Conservation (phyloP, 2,329 filamentous ascomycete genomes). For the Cercospora canescens region DNA sequence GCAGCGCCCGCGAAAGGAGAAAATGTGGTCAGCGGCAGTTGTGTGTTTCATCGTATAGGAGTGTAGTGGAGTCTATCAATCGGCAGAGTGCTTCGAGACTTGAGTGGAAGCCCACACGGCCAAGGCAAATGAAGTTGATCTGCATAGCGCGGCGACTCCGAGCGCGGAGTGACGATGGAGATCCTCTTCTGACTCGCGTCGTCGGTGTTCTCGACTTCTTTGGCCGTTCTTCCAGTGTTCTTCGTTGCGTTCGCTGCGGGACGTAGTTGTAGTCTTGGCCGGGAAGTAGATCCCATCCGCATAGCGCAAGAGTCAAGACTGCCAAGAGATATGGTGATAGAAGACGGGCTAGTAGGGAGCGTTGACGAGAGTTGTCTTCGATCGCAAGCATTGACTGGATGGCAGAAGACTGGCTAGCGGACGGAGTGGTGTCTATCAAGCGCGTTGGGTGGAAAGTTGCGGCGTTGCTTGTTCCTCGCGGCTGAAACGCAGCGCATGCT, state of each 20-base stretch:
- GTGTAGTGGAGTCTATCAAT: background rate
- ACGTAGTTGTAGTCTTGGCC: constrained; percentile 4
- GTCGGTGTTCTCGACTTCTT: background rate
- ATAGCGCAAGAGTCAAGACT: constrained; percentile 13
- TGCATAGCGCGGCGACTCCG: background rate
- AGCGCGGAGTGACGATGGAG: background rate
- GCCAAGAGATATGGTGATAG: background rate
- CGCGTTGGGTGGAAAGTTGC: constrained; percentile 5
- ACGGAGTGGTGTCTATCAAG: background rate
- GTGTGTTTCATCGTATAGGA: constrained; percentile 1
- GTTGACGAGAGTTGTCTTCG: background rate
- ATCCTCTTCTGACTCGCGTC: background rate
- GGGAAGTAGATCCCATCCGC: constrained; percentile 10
- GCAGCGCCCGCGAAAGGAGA: background rate
- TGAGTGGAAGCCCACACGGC: constrained; percentile 9
- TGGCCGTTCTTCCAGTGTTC: constrained; percentile 10
- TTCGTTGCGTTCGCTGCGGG: constrained; percentile 2
- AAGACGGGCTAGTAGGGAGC: background rate
- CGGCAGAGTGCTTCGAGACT: background rate
- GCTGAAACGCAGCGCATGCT: constrained; percentile 1
- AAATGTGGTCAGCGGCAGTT: background rate
- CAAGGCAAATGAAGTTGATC: constrained; percentile 10
- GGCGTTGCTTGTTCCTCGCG: background rate
- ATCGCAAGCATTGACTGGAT: constrained; percentile 1
- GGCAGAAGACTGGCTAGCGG: constrained; percentile 3